A percentile compares a stretch with the other conserved stretches of the same genome.
phyloP scores from a whole-genome alignment of 495 filamentous ascomycete species.

The Pyrenula aspistea region DNA sequence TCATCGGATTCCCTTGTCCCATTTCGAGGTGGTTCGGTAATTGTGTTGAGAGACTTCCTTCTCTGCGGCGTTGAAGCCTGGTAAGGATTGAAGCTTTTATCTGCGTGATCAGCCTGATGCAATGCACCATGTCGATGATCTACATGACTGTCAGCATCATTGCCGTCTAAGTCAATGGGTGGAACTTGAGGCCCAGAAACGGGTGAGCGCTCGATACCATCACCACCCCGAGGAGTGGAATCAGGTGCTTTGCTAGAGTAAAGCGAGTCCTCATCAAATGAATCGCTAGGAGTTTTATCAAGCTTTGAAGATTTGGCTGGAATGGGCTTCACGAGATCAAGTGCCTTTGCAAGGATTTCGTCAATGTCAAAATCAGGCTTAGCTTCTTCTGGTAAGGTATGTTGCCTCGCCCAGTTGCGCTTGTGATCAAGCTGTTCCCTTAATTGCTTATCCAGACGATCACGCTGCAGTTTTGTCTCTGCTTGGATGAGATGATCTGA shows the following conservation, averaged over 20 bases:
- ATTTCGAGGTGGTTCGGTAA: background rate
- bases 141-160: slow-evolving; percentile 13
- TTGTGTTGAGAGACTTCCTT: background rate
- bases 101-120: slow-evolving; percentile 34
- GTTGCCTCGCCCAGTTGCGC: slow-evolving; percentile 40
- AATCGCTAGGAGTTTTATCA: slow-evolving; percentile 52
- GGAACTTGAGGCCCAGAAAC: slow-evolving; percentile 6
- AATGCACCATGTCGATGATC: slow-evolving; percentile 32
- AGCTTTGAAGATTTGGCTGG: slow-evolving; percentile 39
- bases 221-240: slow-evolving; percentile 25
- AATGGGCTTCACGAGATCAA: slow-evolving; percentile 57
- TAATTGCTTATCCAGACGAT: slow-evolving; percentile 65
- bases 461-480: slow-evolving; percentile 68
- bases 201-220: slow-evolving; percentile 10
- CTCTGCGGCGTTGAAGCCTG: background rate
- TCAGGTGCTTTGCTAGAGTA: slow-evolving; percentile 71
- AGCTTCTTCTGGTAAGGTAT: slow-evolving; percentile 42
- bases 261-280: slow-evolving; percentile 87
- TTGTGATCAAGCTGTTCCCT: slow-evolving; percentile 63
- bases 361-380: slow-evolving; percentile 63
- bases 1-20: slow-evolving; percentile 13
- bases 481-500: slow-evolving; percentile 73
- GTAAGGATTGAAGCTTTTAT: slow-evolving; percentile 14
- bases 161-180: slow-evolving; percentile 6
- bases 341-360: slow-evolving; percentile 58